Base-by-base conservation (phyloP, 805 yeast species). In the Teunomyces barrocoloradensis region DNA sequence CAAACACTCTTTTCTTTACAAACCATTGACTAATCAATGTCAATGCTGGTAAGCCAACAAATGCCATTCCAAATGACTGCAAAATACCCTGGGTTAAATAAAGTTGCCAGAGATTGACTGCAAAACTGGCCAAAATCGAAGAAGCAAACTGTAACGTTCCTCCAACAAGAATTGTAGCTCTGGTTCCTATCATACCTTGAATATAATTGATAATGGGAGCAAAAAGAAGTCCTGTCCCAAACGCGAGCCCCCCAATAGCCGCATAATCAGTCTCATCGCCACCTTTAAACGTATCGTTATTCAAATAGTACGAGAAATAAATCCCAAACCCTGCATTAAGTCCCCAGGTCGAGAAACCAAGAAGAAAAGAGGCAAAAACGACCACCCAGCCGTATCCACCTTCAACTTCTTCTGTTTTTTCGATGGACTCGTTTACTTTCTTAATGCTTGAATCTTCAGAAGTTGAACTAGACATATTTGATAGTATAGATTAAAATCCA, bases 361-460 rank as follows among this genome's bases (percentile, higher is more conserved):
- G 65, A 3, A 80, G 44, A 25, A 73, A 66, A 3, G 79, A 74
- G 11, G 82, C 79, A 12, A 77, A 50, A 11, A 79, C 76, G 17
- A 83, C 71, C 0, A 84, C 80, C 86, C 89, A 82, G 1, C 87
- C 89, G 47, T 79, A 76, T 2, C 89, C 89, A 38, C 82, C 84
- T 60, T 85, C 91, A 17, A 53, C 18, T 7, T 23, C 28, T 5
- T 11, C 32, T n/a, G 37, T 15, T 39, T 39, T 39, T 39, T 25
- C 33, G 10, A 6, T 13, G 10, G 7, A 6, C 11, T 21, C 15
- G 9, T 21, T 15, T 13, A 13, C 28, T 10, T 37, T 37, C 13
- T 37, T 20, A 13, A 37, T 20, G 29, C 29, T 37, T 7, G 40
- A 21, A n/a, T 23, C 40, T 21, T 37, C 40, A 3, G 29, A 21